Conservation (phyloP, 2,329 filamentous ascomycete genomes). For the Ophiostoma ulmi region DNA sequence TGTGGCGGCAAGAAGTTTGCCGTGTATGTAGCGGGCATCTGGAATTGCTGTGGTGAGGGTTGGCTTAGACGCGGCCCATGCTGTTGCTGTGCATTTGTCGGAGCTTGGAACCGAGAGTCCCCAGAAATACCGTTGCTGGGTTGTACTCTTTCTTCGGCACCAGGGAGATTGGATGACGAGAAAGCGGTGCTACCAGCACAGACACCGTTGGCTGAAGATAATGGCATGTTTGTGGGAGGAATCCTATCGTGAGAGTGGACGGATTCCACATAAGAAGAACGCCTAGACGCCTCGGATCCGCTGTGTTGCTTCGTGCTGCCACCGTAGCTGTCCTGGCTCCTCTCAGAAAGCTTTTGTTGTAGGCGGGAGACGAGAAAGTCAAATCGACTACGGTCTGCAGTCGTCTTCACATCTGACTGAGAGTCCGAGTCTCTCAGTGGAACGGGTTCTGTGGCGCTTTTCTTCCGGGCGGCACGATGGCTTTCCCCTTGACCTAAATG, state of each 20-base stretch:
- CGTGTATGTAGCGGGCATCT: background rate
- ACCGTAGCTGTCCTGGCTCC: background rate
- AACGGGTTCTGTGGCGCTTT: background rate
- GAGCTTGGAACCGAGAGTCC: background rate
- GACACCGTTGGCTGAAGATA: background rate
- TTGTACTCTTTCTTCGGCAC: background rate
- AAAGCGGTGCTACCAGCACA: background rate
- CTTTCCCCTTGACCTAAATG: background rate
- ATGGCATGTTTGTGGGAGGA: background rate
- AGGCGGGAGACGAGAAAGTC: slow-evolving; percentile 24
- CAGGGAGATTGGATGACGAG: background rate
- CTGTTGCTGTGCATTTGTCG: background rate
- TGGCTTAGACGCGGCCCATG: background rate
- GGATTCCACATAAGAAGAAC: background rate
- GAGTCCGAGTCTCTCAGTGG: background rate
- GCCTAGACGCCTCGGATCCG: background rate
- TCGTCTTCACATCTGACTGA: background rate
- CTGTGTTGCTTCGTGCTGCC: background rate
- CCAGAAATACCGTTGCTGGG: background rate
- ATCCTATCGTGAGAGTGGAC: background rate
- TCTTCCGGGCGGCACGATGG: background rate
- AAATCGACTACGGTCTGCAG: slow-evolving; percentile 22
- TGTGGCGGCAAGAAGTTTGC: too few relatives aligned
- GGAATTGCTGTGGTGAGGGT: background rate
- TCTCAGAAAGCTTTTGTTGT: slow-evolving; percentile 21